Evolutionary conservation across 768 basidiomycete species (phyloP).

Genomic region (Rubroboletus pulcherrimus): DNA sequence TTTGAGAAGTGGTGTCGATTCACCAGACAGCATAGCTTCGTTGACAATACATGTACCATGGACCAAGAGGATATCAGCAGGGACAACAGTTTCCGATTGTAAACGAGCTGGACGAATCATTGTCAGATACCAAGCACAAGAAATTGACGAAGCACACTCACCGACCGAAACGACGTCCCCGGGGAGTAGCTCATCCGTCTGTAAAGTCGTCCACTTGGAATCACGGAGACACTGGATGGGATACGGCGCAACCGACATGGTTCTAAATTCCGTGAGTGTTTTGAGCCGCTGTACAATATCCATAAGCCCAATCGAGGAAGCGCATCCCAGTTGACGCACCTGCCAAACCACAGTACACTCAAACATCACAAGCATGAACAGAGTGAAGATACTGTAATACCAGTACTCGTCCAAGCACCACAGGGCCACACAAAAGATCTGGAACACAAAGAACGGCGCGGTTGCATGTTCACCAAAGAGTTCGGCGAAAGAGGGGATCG

Average conservation of each 20-base stretch:
- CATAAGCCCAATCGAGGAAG: not conserved
- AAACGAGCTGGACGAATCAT: constrained; percentile 46
- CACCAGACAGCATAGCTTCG: constrained; percentile 98
- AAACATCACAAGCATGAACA: constrained; percentile 98
- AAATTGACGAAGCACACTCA: constrained; percentile 38
- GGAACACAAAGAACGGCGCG: constrained; percentile 99
- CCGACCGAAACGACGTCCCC: constrained; percentile 85
- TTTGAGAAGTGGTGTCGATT: constrained; percentile 95
- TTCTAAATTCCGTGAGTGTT: constrained; percentile 92
- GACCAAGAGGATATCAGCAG: constrained; percentile 90
- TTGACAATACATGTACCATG: constrained; percentile 95
- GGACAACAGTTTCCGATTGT: constrained; percentile 80
- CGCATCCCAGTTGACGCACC: constrained; percentile 42
- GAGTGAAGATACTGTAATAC: constrained; percentile 97
- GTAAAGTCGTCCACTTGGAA: constrained; percentile 72
- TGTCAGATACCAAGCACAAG: not conserved
- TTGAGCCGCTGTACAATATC: constrained; percentile 64
- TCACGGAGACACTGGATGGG: constrained; percentile 80
- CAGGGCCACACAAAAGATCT: constrained; percentile 94
- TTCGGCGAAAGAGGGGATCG: constrained; percentile 89
- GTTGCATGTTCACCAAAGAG: constrained; percentile 95
- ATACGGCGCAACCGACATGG: constrained; percentile 93
- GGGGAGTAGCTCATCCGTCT: constrained; percentile 85
- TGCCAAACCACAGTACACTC: constrained; percentile 99
- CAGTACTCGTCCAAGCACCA: constrained; percentile 99